A percentile compares a stretch with the other conserved stretches of the same genome.
phyloP scores from a whole-genome alignment of 75 land plant genomes.

The Isoetes taiwanensis region DNA sequence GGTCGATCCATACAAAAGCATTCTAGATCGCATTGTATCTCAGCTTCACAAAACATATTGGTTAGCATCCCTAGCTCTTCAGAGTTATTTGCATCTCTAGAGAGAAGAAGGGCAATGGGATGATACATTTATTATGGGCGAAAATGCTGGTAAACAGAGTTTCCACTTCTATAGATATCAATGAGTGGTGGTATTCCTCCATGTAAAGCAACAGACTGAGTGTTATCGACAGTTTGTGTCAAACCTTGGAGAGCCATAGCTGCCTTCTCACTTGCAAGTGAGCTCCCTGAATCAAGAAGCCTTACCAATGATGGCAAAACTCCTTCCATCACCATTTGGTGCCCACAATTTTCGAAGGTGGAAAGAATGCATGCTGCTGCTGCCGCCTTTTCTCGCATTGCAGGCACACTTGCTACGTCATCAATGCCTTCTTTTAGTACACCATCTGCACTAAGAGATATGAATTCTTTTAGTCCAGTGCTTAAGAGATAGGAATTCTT shows the following conservation, averaged over 20 bases:
- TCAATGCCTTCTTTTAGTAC: no score
- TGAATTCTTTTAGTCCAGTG: no score
- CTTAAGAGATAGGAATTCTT: no score
- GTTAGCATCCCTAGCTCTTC: no score
- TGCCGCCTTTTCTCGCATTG: slow-evolving; percentile 56
- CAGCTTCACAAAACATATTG: no score
- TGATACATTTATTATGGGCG: no score
- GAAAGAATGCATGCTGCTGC: slow-evolving; percentile 44
- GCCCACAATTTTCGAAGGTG: slow-evolving; percentile 36
- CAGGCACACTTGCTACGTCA: slow-evolving; percentile 25
- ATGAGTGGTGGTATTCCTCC: slow-evolving; percentile 53
- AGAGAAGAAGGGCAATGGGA: no score
- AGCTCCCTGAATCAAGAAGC: slow-evolving; percentile 53
- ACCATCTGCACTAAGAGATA: no score
- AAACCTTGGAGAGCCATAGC: slow-evolving; percentile 50
- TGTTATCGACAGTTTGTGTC: slow-evolving; percentile 48
- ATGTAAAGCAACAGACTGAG: slow-evolving; percentile 42
- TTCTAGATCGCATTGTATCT: no score
- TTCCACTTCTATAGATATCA: slow-evolving; percentile 58
- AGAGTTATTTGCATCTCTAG: no score
- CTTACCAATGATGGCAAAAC: slow-evolving; percentile 41
- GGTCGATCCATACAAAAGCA: no score
- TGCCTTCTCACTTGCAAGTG: slow-evolving; percentile 50
- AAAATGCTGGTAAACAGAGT: no score
- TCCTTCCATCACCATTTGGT: slow-evolving; percentile 51